A percentile compares a stretch with the other conserved stretches of the same genome.
phyloP scores from a whole-genome alignment of 345 rosid genomes.

The Laguncularia racemosa region DNA sequence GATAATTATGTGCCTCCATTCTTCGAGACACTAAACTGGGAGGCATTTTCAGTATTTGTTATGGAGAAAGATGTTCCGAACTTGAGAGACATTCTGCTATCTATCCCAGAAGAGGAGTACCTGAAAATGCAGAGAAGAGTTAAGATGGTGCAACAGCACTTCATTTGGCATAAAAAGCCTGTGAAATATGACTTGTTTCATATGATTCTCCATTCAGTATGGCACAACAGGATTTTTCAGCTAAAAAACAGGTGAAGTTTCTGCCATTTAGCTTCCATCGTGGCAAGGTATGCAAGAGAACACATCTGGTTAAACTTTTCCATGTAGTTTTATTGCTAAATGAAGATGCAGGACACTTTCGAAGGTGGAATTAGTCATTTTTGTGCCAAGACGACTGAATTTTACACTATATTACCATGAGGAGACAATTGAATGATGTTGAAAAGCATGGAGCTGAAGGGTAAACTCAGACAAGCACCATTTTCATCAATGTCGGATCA shows the following conservation, averaged over 20 bases:
- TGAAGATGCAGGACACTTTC: too few species aligned
- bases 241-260: constrained; percentile 28
- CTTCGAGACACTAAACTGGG: constrained; percentile 81
- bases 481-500: too few species aligned
- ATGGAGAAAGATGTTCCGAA: constrained; percentile 64
- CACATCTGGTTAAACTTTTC: not conserved
- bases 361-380: too few species aligned
- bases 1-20: constrained; percentile 89
- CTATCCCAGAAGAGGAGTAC: constrained; percentile 59
- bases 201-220: constrained; percentile 77
- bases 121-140: constrained; percentile 55
- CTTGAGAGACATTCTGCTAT: constrained; percentile 55
- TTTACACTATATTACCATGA: too few species aligned
- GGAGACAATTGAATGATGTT: too few species aligned
- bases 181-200: constrained; percentile 67
- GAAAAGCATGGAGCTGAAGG: too few species aligned
- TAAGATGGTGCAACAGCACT: constrained; percentile 68
- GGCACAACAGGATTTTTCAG: constrained; percentile 62
- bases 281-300: not conserved
- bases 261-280: not conserved
- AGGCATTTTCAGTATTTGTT: constrained; percentile 64
- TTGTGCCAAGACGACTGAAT: too few species aligned
- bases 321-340: too few species aligned
- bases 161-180: constrained; percentile 79
- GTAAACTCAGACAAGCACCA: too few species aligned